Base-by-base conservation (phyloP, 352 stramenopile species). In the Ophiocytium majus region DNA sequence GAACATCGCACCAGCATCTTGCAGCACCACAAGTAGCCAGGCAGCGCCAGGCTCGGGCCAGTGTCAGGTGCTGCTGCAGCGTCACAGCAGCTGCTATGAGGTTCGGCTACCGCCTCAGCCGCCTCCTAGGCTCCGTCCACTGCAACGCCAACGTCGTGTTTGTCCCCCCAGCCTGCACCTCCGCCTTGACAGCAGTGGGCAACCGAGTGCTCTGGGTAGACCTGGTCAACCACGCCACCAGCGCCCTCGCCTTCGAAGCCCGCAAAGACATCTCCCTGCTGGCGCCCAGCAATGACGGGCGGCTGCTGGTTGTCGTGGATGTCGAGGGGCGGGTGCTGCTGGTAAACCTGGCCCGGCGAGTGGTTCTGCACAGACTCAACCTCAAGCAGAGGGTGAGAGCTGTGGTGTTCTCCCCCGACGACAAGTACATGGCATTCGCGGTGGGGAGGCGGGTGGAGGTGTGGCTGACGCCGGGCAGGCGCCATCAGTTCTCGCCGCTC, bases 191-290 rank as follows among this genome's bases (percentile, higher is more conserved):
- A 80, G 93, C 95, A 49, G 95, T 98, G 49, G 94, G 95, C 76
- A 98, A 98, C 90, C 94, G 95, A 85, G 95, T 98, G 88, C 63
- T 88, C 1, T 76, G 96, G 85, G 97, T 98, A 87, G 95, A 98
- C 85, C 91, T 98, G 89, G 74, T 91, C 57, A 91, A 91, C 66
- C 85, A 92, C 80, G 82, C 86, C 76, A 88, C 76, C 10, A 88
- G 82, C 43, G 97, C 95, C 31, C 95, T 98, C 85, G 91, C 93
- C 31, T 97, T 97, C 86, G 94, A 98, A 89, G 91, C 91, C 63
- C 92, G 95, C 80, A 96, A 95, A 86, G 96, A 97, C 88, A 93
- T 98, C 17, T 75, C 32, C 63, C 84, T 90, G 23, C 79, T 89
- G n/a, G 71, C 81, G 0, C 64, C 81, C 1, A 97, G 94, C 71